Evolutionary conservation across 805 yeast genomes (phyloP).

Genomic region (Jamesozyma spencerorum): DNA sequence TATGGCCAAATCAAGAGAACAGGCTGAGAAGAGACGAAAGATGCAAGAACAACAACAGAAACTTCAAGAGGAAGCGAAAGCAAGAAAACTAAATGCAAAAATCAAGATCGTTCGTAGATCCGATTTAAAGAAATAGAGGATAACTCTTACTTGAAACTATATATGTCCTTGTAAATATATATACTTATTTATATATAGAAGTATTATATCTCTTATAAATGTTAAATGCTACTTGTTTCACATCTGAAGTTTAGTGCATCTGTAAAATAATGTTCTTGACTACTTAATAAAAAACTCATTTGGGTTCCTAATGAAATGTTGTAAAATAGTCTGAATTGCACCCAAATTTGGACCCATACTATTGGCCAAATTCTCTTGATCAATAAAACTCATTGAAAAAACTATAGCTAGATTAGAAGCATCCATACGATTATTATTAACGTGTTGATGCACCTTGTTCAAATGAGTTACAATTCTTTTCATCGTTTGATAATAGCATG

Average conservation of each 20-base stretch:
- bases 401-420: slow-evolving; percentile 87
- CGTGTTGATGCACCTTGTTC: slow-evolving; percentile 54
- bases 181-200: no score
- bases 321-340: slow-evolving; percentile 44
- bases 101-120: slow-evolving; percentile 26
- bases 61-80: slow-evolving; percentile 24
- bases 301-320: slow-evolving; percentile 38
- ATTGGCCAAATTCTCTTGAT: slow-evolving; percentile 34
- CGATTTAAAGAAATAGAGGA: slow-evolving; percentile 13
- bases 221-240: neutral
- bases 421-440: slow-evolving; percentile 73
- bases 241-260: no score
- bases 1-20: slow-evolving; percentile 33
- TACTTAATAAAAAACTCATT: slow-evolving; percentile 25
- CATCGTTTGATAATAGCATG: slow-evolving; percentile 57
- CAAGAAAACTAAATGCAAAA: slow-evolving; percentile 24
- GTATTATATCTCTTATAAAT: neutral
- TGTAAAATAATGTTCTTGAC: no score
- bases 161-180: slow-evolving; percentile 8
- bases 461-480: slow-evolving; percentile 62
- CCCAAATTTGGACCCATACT: slow-evolving; percentile 45
- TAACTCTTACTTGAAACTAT: no score
- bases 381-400: slow-evolving; percentile 55
- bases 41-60: slow-evolving; percentile 31
- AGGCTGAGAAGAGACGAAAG: slow-evolving; percentile 32